Conservation (phyloP, 2,329 filamentous ascomycete species). For the Coniella vitis region DNA sequence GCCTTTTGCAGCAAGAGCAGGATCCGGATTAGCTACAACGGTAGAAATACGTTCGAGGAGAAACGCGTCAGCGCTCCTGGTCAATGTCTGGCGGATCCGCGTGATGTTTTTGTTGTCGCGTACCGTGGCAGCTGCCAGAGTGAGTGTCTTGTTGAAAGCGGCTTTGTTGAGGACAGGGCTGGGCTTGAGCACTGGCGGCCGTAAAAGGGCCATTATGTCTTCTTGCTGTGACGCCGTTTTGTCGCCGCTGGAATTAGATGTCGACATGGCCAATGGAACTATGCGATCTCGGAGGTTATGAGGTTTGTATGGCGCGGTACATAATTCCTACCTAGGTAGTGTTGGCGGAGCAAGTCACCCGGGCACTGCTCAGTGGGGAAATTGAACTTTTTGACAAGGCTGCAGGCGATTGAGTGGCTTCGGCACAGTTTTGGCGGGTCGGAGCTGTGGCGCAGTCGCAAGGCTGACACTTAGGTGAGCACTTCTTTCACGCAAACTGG, state of each 20-base stretch:
- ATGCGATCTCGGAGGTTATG: neutral
- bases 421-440: neutral
- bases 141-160: slow-evolving; percentile 72
- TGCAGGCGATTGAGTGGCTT: neutral
- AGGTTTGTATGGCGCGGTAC: neutral
- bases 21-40: slow-evolving; percentile 57
- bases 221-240: neutral
- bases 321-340: too few relatives aligned
- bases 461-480: slow-evolving; percentile 16
- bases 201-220: slow-evolving; percentile 52
- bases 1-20: slow-evolving; percentile 43
- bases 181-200: slow-evolving; percentile 70
- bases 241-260: neutral
- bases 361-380: neutral
- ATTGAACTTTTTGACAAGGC: slow-evolving; percentile 14
- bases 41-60: slow-evolving; percentile 54
- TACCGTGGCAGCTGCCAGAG: slow-evolving; percentile 71
- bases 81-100: slow-evolving; percentile 59
- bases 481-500: neutral
- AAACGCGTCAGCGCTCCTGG: slow-evolving; percentile 60
- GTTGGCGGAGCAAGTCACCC: too few relatives aligned
- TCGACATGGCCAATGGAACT: slow-evolving; percentile 4
- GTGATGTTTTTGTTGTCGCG: slow-evolving; percentile 70
- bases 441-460: slow-evolving; percentile 11
- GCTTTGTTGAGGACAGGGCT: slow-evolving; percentile 75